Percentiles rank a stretch among this genome's conserved stretches.
Conservation (phyloP, 257 asterid genomes). For the Verbena officinalis region DNA sequence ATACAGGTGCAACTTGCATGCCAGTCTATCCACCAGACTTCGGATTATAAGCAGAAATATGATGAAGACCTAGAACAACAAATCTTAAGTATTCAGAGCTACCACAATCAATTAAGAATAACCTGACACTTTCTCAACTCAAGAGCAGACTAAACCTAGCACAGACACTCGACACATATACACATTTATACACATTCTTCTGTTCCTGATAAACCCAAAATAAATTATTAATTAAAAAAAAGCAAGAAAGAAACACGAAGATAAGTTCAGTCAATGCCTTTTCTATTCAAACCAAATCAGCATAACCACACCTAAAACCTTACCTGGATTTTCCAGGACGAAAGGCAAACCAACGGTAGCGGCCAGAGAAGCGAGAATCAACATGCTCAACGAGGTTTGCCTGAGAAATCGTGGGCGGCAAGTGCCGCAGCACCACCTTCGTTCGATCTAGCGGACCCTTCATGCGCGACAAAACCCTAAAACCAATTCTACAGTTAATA, state of each 20-base stretch:
- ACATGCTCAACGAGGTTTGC: conserved; percentile 84
- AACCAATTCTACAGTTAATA: conserved; percentile 34
- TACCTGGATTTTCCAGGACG: conserved; percentile 86
- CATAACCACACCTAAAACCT: conserved; percentile 33
- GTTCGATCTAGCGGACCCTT: conserved; percentile 95
- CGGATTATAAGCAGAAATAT: conserved; percentile 14
- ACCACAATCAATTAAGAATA: conserved; percentile 12
- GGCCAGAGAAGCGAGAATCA: conserved; percentile 83
- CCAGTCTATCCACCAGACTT: conserved; percentile 15
- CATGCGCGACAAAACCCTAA: conserved; percentile 84
- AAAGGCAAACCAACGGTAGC: conserved; percentile 75
- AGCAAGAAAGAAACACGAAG: neutral
- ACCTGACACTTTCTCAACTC: conserved; percentile 1
- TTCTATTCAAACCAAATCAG: neutral
- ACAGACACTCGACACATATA: neutral
- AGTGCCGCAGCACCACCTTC: conserved; percentile 98
- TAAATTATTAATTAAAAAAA: neutral
- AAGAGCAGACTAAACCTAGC: conserved; percentile 20
- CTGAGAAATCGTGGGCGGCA: conserved; percentile 96
- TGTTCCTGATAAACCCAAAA: conserved; percentile 8
- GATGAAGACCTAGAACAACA: conserved; percentile 13
- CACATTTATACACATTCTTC: neutral
- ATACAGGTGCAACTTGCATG: conserved; percentile 19
- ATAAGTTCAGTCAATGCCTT: neutral
- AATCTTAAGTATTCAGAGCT: conserved; percentile 22